A percentile compares a stretch with the other conserved stretches of the same genome.
Conservation (phyloP, 208 protist genomes). For the Eutreptiella sp. region DNA sequence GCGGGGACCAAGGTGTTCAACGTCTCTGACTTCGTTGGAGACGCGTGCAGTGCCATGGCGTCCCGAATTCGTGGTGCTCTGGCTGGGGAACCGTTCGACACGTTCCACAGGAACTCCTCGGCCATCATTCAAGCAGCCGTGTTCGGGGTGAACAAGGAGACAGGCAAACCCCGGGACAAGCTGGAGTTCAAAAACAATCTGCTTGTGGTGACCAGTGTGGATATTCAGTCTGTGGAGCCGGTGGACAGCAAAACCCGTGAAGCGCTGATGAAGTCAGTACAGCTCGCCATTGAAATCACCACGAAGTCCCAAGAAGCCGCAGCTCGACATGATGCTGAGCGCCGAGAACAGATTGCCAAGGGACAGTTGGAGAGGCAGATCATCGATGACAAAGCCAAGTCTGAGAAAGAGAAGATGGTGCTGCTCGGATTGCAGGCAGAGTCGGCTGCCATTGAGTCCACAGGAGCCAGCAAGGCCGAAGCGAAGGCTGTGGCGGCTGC, state of each 20-base stretch:
- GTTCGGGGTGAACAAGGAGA: constrained; percentile 52
- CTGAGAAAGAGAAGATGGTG: constrained; percentile 52
- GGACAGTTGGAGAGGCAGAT: constrained; percentile 61
- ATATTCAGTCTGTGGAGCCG: constrained; percentile 85
- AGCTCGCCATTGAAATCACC: constrained; percentile 83
- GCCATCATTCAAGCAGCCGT: constrained; percentile 80
- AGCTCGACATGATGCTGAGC: constrained; percentile 62
- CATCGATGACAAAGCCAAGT: constrained; percentile 50
- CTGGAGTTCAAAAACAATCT: constrained; percentile 78
- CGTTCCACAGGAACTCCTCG: constrained; percentile 89
- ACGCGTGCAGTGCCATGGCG: constrained; percentile 86
- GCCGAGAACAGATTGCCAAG: constrained; percentile 60
- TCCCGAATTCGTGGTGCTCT: constrained; percentile 81
- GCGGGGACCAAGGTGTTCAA: constrained; percentile 59
- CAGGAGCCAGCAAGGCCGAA: constrained; percentile 56
- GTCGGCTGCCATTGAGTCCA: constrained; percentile 61
- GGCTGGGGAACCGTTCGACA: constrained; percentile 79
- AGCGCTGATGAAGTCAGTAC: constrained; percentile 71
- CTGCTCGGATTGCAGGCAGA: constrained; percentile 57
- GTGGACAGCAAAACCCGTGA: constrained; percentile 81
- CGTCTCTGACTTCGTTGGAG: constrained; percentile 90
- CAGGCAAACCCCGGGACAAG: constrained; percentile 46
- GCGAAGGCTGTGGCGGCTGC: constrained; percentile 62
- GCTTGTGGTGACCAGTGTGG: constrained; percentile 87
- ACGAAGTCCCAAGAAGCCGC: constrained; percentile 75